Evolutionary conservation across 169 alveolate genomes (phyloP), one percentile per base, ranked within the genome.

Genomic region (Babesia bovis): DNA sequence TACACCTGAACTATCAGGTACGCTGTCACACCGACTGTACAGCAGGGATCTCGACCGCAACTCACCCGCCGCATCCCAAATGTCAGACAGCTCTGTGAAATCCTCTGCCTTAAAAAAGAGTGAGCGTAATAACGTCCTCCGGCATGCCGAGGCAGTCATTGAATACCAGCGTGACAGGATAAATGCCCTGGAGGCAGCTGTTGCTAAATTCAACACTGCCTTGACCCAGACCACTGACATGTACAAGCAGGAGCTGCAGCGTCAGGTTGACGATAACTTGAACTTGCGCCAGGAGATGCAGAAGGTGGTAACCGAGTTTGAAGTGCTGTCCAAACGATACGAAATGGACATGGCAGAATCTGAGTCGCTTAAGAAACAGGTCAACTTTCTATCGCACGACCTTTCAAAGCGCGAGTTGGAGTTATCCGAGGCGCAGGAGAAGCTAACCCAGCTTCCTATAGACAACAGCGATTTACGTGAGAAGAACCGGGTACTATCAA

Each of bases 81-180:
- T 23, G 58, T 63, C 73, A 3, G 26, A 35, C 47, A 15, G 9
- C 9, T 63, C 73, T n/a, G 73, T 25, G 21, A 44, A 26, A 35
- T 63, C 73, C 25, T 23, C 10, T 15, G 10, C 42, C 61, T 21
- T 35, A 25, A 63, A 63, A 32, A 50, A 30, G 33, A 28, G 19
- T 12, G 55, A 59, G 9, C 57, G 57, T 6, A 42, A 41, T 19
- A 67, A 23, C 25, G 47, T 69, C 45, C 72, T 79, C 32, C 35
- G 69, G 42, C 87, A 79, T 55, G 87, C 87, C 15, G 83, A 79
- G 76, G 84, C 87, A 12, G 87, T 79, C 4, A 79, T 79, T 35
- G 87, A 79, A 36, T 69, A 69, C 78, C 87, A 79, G 52, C 87
- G 83, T 23, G 82, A 69, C 28, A 53, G 83, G 2, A 79, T 79